phyloP scores from a whole-genome alignment of 345 rosid species.

The Schrenkiella parvula region DNA sequence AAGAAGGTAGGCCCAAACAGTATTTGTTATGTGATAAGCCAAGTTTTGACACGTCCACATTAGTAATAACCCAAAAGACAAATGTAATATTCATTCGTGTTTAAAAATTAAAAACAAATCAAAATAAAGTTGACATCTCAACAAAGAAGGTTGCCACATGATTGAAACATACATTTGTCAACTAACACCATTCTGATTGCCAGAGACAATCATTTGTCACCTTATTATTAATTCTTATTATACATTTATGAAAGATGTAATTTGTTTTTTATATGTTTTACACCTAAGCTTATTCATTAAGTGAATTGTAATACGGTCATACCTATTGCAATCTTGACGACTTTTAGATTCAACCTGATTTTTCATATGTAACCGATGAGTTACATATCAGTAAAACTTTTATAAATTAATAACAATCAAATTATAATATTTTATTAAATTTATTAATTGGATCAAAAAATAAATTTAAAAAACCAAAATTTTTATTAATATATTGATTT shows the following conservation, averaged over 20 bases:
- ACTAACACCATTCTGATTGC: conserved; percentile 14
- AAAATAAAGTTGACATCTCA: conserved; percentile 29
- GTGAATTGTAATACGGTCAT: conserved; percentile 7
- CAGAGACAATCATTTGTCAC: conserved; percentile 28
- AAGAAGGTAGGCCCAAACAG: not conserved
- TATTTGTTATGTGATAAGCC: not conserved
- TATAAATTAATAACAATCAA: too few species aligned
- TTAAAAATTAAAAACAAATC: not conserved
- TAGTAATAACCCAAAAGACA: not conserved
- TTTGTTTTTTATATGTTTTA: not conserved
- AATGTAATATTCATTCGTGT: conserved; percentile 1
- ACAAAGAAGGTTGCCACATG: conserved; percentile 23
- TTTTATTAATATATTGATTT: too few species aligned
- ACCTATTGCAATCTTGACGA: not conserved
- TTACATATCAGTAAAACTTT: not conserved
- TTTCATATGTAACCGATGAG: not conserved
- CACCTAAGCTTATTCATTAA: conserved; percentile 3
- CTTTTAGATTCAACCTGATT: not conserved
- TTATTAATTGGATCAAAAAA: too few species aligned
- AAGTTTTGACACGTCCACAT: conserved; percentile 7
- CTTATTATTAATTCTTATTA: not conserved
- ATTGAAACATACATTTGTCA: conserved; percentile 28
- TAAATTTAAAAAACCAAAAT: too few species aligned
- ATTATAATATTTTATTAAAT: too few species aligned
- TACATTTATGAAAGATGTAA: not conserved